Evolutionary conservation across 2,329 filamentous ascomycete genomes (phyloP), one percentile per base, ranked within the genome.

Genomic region (Nemania sp.): DNA sequence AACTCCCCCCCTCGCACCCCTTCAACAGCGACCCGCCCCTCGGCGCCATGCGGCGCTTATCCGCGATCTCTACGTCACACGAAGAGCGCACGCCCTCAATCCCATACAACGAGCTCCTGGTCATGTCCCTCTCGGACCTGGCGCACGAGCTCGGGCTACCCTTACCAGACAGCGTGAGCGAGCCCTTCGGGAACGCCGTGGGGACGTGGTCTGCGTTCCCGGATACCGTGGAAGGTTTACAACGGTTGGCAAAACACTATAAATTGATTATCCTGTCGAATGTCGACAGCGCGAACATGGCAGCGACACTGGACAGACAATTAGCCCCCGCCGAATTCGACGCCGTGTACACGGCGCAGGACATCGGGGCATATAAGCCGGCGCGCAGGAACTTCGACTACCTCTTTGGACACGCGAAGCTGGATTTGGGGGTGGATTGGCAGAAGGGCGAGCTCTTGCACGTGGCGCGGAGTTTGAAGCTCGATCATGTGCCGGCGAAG

Each of bases 301-400:
- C 52, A 15, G 48, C 62, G 1, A 71, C 72, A 1, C 54, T 66
- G 2, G 52, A 37, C 4, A 64, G 62, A 15, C 69, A 68, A 22
- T 71, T 90, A 11, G 66, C 73, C 15, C 79, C 77, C 0, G 75
- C 81, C 2, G 43, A 41, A 7, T 78, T 90, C 63, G 86, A 88
- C 62, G 77, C 79, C 11, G 74, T 89, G 20, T 83, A 87, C 69
- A 90, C 86, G 2, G 88, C 88, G 1, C 76, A 91, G 70, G 81
- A 88, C 39, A 82, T 91, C 48, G 86, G 88, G 1, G 78, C 75
- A 6, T 91, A 91, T 69, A 91, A 91, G 73, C 89, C 89, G 0
- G 73, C 80, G 56, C 66, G 71, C 31, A 67, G 68, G 23, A 90
- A 90, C 63, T 91, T 91, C 60, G 75, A 80, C 51, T 86, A 87